These are phyloP conservation scores for Leptodontidium sp. DNA, from an alignment of 2,329 filamentous ascomycete genomes.

Conservation along the genomic window DNA sequence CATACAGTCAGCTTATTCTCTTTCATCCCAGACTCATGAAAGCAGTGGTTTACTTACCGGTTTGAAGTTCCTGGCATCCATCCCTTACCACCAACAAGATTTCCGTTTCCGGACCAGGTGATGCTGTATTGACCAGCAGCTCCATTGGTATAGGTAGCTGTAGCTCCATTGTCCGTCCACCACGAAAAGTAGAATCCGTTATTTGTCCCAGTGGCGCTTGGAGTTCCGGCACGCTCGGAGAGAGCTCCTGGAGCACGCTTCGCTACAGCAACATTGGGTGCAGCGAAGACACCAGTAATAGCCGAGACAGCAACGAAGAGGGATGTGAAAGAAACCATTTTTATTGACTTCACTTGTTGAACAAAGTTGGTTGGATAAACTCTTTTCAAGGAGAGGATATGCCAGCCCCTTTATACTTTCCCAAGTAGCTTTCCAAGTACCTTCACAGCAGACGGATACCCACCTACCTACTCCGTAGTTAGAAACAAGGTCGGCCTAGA, in stretches of 20 bases:
- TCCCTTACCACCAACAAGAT: conserved; percentile 60
- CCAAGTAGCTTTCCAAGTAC: not conserved
- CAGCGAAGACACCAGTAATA: conserved; percentile 32
- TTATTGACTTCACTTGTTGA: not conserved
- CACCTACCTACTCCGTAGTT: not conserved
- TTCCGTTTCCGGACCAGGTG: conserved; percentile 54
- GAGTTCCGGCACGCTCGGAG: conserved; percentile 38
- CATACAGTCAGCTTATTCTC: not conserved
- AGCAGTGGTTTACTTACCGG: conserved; percentile 26
- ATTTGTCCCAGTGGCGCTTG: conserved; percentile 58
- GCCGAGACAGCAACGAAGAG: conserved; percentile 33
- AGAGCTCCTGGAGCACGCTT: conserved; percentile 15
- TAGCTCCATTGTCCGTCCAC: conserved; percentile 62
- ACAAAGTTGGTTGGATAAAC: not conserved
- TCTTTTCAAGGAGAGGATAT: not conserved
- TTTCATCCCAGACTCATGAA: not conserved
- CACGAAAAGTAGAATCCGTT: conserved; percentile 68
- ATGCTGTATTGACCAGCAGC: conserved; percentile 58
- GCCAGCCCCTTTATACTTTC: not conserved
- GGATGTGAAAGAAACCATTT: conserved; percentile 38
- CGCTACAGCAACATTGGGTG: conserved; percentile 16
- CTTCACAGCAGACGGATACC: conserved; percentile 6
- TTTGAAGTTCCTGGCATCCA: conserved; percentile 52
- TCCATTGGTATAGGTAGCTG: conserved; percentile 63
- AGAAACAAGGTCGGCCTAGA: not conserved